Percentiles rank a stretch among this genome's conserved stretches.
Conservation (phyloP, 768 basidiomycete genomes). For the Trametes cingulata region DNA sequence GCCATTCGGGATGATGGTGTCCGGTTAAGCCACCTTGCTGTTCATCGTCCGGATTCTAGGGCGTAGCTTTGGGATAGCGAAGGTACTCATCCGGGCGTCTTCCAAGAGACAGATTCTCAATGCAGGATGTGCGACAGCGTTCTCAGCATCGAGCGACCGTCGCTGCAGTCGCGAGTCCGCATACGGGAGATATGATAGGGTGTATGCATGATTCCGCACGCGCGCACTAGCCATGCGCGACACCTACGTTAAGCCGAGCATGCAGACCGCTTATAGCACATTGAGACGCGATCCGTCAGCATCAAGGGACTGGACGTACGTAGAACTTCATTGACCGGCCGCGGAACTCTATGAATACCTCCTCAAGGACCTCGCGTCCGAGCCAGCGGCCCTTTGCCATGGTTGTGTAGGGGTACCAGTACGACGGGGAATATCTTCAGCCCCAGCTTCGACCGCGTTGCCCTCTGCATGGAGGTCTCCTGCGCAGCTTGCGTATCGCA, state of each 20-base stretch:
- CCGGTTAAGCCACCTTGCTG: conserved; percentile 76
- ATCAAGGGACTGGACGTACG: conserved; percentile 50
- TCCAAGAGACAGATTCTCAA: not conserved
- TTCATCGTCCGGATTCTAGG: conserved; percentile 88
- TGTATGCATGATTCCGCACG: not conserved
- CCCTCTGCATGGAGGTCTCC: not conserved
- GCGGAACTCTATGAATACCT: conserved; percentile 91
- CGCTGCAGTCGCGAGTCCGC: no score
- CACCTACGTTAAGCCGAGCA: not conserved
- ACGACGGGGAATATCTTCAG: conserved; percentile 82
- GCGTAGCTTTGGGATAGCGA: conserved; percentile 52
- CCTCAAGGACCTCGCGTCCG: conserved; percentile 83
- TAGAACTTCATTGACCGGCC: conserved; percentile 96
- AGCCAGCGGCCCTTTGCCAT: conserved; percentile 93
- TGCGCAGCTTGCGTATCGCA: conserved; percentile 30
- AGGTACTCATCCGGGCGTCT: not conserved
- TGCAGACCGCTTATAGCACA: conserved; percentile 1
- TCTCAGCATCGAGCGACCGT: not conserved
- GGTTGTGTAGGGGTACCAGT: conserved; percentile 92
- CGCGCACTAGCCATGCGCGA: no score
- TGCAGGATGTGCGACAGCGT: not conserved
- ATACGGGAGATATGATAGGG: no score
- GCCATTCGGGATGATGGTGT: conserved; percentile 79
- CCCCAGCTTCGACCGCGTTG: conserved; percentile 32
- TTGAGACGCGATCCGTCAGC: not conserved